phyloP scores from a whole-genome alignment of 495 filamentous ascomycete species.

The Tetracladium marchalianum region DNA sequence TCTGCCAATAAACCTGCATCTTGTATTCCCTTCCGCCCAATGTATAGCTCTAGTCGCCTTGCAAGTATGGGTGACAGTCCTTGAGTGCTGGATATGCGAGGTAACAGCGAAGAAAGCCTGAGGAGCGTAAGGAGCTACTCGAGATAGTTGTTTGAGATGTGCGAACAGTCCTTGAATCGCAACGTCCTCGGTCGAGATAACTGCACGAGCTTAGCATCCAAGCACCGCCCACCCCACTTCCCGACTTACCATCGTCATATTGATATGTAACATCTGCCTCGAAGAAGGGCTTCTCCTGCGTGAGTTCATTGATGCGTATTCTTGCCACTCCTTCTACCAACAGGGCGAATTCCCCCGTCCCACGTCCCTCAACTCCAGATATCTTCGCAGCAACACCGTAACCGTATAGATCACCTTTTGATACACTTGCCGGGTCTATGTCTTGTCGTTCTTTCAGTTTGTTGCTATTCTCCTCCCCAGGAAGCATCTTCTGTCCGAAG shows the following conservation, averaged over 20 bases:
- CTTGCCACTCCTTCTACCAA: slow-evolving; percentile 78
- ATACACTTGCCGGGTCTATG: slow-evolving; percentile 37
- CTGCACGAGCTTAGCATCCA: slow-evolving; percentile 19
- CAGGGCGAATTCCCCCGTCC: slow-evolving; percentile 67
- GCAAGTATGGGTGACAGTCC: slow-evolving; percentile 74
- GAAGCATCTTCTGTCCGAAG: slow-evolving; percentile 59
- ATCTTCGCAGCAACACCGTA: slow-evolving; percentile 76
- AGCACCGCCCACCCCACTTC: neutral
- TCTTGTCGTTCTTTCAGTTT: slow-evolving; percentile 33
- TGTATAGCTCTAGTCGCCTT: slow-evolving; percentile 74
- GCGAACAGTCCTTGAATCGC: slow-evolving; percentile 60
- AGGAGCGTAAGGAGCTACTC: slow-evolving; percentile 74
- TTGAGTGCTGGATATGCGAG: slow-evolving; percentile 42
- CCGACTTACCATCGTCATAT: slow-evolving; percentile 44
- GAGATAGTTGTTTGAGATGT: slow-evolving; percentile 69
- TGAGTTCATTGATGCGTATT: slow-evolving; percentile 63
- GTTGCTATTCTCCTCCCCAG: slow-evolving; percentile 20
- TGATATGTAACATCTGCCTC: slow-evolving; percentile 59
- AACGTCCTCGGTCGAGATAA: slow-evolving; percentile 34
- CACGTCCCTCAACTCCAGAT: slow-evolving; percentile 69
- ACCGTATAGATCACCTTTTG: slow-evolving; percentile 62
- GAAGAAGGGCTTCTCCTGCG: slow-evolving; percentile 74
- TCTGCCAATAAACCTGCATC: slow-evolving; percentile 89
- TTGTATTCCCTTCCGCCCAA: slow-evolving; percentile 60
- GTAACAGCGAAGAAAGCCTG: slow-evolving; percentile 64